phyloP scores from a whole-genome alignment of 192 early-diverging fungal species.

The Coemansia sp. region DNA sequence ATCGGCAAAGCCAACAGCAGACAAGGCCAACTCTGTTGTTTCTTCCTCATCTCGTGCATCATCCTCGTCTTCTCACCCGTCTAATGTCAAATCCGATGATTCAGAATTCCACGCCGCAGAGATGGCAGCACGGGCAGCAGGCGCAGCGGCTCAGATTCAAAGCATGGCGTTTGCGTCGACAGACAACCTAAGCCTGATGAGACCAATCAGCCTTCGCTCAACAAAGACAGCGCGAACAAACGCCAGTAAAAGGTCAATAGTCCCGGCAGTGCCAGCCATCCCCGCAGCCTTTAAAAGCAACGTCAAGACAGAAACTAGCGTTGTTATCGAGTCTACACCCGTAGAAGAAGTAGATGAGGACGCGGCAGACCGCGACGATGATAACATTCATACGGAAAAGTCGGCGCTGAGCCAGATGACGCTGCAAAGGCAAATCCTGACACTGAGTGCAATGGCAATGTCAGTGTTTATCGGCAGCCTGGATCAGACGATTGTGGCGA shows the following conservation, averaged over 20 bases:
- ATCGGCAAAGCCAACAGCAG: background rate
- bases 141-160: slow-evolving; percentile 4
- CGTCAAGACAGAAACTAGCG: background rate
- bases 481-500: slow-evolving; percentile 67
- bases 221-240: slow-evolving; percentile 1
- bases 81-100: background rate
- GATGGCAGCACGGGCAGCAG: background rate
- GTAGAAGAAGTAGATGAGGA: slow-evolving; percentile 3
- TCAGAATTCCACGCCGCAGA: background rate
- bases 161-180: slow-evolving; percentile 12
- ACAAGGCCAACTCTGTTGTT: background rate
- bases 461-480: slow-evolving; percentile 45
- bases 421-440: slow-evolving; percentile 18
- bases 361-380: slow-evolving; percentile 16
- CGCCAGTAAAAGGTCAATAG: background rate
- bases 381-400: slow-evolving; percentile 10
- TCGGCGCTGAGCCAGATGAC: slow-evolving; percentile 29
- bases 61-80: background rate
- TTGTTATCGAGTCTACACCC: background rate
- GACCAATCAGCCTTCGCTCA: slow-evolving; percentile 2
- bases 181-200: background rate
- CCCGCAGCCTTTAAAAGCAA: background rate
- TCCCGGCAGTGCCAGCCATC: slow-evolving; percentile 4
- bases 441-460: slow-evolving; percentile 40
- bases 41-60: background rate